Percentiles rank a stretch among this genome's conserved stretches.
phyloP scores from a whole-genome alignment of 2,329 filamentous ascomycete species.

The Sporothrix schenckii region DNA sequence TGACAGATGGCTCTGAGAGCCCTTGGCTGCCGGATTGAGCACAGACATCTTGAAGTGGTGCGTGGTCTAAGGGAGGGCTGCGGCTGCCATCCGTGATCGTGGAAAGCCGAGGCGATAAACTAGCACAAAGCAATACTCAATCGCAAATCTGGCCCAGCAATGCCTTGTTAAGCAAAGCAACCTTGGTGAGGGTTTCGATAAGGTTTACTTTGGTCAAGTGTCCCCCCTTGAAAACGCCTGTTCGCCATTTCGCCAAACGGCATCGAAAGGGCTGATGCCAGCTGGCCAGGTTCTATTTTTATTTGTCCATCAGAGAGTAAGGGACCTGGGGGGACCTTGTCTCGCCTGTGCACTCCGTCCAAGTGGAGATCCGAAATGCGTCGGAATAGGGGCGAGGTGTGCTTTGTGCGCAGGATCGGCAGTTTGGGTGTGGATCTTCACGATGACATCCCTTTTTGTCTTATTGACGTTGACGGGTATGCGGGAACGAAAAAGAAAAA shows the following conservation, averaged over 20 bases:
- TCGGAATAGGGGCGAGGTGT: background rate
- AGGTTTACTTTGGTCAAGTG: background rate
- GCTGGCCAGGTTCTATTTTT: conserved; percentile 5
- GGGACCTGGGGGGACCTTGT: too few relatives aligned
- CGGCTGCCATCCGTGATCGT: background rate
- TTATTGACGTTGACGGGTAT: background rate
- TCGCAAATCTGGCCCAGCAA: too few relatives aligned
- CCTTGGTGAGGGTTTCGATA: background rate
- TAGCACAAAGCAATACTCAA: too few relatives aligned
- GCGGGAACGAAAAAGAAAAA: background rate
- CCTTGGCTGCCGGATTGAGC: background rate
- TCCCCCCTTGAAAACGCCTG: background rate
- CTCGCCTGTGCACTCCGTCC: background rate
- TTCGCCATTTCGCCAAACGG: conserved; percentile 1
- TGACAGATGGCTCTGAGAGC: background rate
- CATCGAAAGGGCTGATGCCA: background rate
- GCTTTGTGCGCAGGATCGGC: conserved; percentile 1
- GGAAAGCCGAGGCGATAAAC: background rate
- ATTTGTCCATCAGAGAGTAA: background rate
- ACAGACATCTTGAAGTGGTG: too few relatives aligned
- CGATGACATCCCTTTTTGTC: background rate
- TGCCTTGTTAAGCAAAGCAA: too few relatives aligned
- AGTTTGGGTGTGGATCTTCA: background rate
- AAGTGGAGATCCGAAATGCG: conserved; percentile 1
- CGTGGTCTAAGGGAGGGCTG: too few relatives aligned